Evolutionary conservation across 139 green algal genomes (phyloP).

Genomic region (Closterium sp.): DNA sequence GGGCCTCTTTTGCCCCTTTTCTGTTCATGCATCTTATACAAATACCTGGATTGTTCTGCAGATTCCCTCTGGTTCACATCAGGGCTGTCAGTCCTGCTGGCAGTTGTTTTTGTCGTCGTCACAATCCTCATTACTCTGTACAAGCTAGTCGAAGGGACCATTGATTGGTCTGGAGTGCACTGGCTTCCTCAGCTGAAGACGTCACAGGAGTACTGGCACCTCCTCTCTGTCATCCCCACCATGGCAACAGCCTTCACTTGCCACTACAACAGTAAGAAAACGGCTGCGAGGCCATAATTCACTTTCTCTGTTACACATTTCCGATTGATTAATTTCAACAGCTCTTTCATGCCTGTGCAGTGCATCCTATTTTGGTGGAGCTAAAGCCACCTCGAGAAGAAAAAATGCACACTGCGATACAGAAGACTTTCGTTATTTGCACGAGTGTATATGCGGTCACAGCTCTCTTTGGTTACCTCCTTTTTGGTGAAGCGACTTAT

Average conservation of each 20-base stretch:
- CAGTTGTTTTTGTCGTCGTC: slow-evolving; percentile 33
- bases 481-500: slow-evolving; percentile 28
- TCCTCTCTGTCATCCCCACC: slow-evolving; percentile 31
- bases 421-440: slow-evolving; percentile 9
- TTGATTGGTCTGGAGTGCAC: not conserved
- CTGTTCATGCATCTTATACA: not conserved
- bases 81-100: slow-evolving; percentile 16
- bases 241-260: slow-evolving; percentile 45
- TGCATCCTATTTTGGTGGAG: slow-evolving; percentile 43
- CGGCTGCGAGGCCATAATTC: no score
- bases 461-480: slow-evolving; percentile 35
- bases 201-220: not conserved
- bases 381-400: slow-evolving; percentile 5
- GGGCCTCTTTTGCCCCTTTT: not conserved
- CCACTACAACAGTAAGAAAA: slow-evolving; percentile 52
- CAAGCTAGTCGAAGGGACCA: slow-evolving; percentile 1
- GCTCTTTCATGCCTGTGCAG: slow-evolving; percentile 9
- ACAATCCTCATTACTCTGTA: slow-evolving; percentile 15
- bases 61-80: slow-evolving; percentile 36
- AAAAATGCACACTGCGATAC: slow-evolving; percentile 8
- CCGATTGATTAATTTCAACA: no score
- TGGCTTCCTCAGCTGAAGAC: slow-evolving; percentile 1
- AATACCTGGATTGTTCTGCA: not conserved
- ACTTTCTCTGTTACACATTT: no score
- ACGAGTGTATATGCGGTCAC: slow-evolving; percentile 28